phyloP scores from a whole-genome alignment of 805 yeast species.

The Suhomyces sp. region DNA sequence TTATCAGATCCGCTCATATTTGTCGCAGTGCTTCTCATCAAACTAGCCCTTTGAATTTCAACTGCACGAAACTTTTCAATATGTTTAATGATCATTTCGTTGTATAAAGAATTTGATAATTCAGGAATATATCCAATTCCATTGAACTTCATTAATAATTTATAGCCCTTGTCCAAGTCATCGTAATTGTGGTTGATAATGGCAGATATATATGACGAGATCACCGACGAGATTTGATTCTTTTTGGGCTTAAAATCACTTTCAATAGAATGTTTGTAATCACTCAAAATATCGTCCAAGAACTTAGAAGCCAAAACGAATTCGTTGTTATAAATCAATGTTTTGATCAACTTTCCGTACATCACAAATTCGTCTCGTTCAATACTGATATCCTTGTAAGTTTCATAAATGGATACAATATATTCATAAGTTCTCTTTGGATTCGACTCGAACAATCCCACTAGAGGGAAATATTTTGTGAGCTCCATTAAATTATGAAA shows the following conservation, averaged over 20 bases:
- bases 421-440: constrained; percentile 24
- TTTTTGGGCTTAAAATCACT: constrained; percentile 15
- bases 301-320: constrained; percentile 52
- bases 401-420: constrained; percentile 26
- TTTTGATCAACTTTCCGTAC: constrained; percentile 51
- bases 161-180: constrained; percentile 22
- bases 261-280: constrained; percentile 34
- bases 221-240: constrained; percentile 35
- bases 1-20: background rate
- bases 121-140: constrained; percentile 36
- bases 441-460: constrained; percentile 14
- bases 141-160: constrained; percentile 28
- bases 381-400: constrained; percentile 26
- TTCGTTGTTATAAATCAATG: constrained; percentile 53
- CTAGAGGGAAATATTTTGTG: constrained; percentile 20
- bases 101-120: constrained; percentile 27
- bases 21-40: background rate
- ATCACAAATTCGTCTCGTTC: constrained; percentile 50
- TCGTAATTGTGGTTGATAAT: constrained; percentile 5
- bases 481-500: constrained; percentile 16
- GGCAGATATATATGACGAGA: constrained; percentile 39
- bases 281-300: constrained; percentile 52
- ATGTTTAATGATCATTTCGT: constrained; percentile 29
- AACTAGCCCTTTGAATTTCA: constrained; percentile 10
- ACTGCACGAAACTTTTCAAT: constrained; percentile 19